Conservation (phyloP, 257 asterid species). For the Scutellaria minor region DNA sequence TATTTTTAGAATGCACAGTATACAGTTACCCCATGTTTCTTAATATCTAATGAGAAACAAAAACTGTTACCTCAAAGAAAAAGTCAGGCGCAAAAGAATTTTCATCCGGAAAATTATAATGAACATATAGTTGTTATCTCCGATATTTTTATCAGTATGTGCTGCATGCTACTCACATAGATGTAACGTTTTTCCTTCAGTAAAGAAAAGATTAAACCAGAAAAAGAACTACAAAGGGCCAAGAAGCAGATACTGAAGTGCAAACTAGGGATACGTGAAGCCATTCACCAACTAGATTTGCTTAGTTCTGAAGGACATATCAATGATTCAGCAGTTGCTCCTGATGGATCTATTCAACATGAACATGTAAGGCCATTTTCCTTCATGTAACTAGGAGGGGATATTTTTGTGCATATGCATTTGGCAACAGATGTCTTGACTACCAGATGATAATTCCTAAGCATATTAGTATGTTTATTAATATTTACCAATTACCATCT, state of each 20-base stretch:
- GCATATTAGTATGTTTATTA: not conserved
- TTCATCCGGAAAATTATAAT: conserved; percentile 10
- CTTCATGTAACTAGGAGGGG: conserved; percentile 10
- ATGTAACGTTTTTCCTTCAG: conserved; percentile 48
- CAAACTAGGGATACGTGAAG: conserved; percentile 97
- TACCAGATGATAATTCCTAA: not conserved
- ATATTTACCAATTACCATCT: not conserved
- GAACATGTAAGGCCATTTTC: conserved; percentile 66
- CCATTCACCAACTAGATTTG: conserved; percentile 77
- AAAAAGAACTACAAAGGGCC: conserved; percentile 86
- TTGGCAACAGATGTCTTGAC: conserved; percentile 9
- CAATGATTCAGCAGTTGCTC: conserved; percentile 66
- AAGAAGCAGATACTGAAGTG: conserved; percentile 77
- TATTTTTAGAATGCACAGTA: not conserved
- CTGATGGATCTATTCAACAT: conserved; percentile 94
- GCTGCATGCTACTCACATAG: conserved; percentile 30
- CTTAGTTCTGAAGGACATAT: conserved; percentile 81
- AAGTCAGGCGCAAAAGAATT: conserved; percentile 11
- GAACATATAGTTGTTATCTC: conserved; percentile 20
- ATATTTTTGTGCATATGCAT: conserved; percentile 6
- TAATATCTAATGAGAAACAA: conserved; percentile 23
- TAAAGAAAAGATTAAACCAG: conserved; percentile 95
- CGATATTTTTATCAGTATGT: not conserved
- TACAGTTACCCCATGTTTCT: conserved; percentile 10
- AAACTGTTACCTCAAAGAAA: conserved; percentile 4